A percentile compares a stretch with the other conserved stretches of the same genome.
Conservation (phyloP, 1,284 basidiomycete genomes). For the Trichosporon sp. region DNA sequence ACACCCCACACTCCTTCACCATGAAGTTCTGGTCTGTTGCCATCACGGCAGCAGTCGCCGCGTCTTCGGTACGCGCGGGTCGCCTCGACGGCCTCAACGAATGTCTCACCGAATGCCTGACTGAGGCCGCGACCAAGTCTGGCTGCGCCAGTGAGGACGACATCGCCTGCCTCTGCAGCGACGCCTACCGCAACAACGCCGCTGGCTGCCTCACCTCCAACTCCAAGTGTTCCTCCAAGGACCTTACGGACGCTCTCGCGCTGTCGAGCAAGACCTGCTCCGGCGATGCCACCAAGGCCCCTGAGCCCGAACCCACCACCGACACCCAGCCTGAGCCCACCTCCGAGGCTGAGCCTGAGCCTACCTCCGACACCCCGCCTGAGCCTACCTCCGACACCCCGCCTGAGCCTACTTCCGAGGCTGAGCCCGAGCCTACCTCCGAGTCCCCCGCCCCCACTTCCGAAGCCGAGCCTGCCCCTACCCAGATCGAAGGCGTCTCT, state of each 20-base stretch:
- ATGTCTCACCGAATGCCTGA: background rate
- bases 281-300: background rate
- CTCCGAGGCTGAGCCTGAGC: background rate
- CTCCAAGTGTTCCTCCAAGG: background rate
- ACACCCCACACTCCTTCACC: conserved; percentile 1
- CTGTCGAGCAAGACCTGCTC: conserved; percentile 7
- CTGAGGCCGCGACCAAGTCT: background rate
- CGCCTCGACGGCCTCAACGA: background rate
- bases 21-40: conserved; percentile 4
- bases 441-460: background rate
- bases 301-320: background rate
- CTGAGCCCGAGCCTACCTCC: background rate
- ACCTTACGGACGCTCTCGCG: conserved; percentile 7
- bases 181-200: conserved; percentile 6
- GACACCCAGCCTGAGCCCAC: background rate
- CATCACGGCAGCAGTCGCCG: background rate
- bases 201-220: background rate
- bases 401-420: background rate
- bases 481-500: background rate
- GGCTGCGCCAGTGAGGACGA: conserved; percentile 6
- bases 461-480: background rate
- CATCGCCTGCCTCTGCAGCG: conserved; percentile 8
- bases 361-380: no score
- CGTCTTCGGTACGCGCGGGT: background rate
- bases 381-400: background rate